Conservation (phyloP, 2,329 filamentous ascomycete species). For the Paecilomyces formosus region DNA sequence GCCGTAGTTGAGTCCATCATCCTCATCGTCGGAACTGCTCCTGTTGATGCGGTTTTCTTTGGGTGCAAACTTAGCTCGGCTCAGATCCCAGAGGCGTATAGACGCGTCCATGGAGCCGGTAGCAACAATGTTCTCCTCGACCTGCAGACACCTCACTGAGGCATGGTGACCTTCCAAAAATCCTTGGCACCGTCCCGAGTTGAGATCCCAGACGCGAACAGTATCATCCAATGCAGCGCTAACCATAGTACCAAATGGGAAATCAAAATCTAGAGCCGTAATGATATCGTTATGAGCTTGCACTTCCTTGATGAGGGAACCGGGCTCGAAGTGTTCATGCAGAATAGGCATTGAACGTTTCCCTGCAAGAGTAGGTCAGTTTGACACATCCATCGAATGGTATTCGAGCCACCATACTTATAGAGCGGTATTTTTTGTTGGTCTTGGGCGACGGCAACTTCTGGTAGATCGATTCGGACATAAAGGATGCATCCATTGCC, state of each 20-base stretch:
- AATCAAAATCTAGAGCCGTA: conserved; percentile 89
- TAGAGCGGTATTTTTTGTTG: conserved; percentile 40
- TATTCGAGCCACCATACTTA: conserved; percentile 21
- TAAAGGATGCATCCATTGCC: conserved; percentile 60
- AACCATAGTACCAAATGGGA: conserved; percentile 93
- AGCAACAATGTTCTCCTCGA: conserved; percentile 90
- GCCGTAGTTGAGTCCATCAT: conserved; percentile 64
- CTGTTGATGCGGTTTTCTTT: conserved; percentile 46
- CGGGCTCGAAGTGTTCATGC: conserved; percentile 90
- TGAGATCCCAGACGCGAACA: conserved; percentile 93
- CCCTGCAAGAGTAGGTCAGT: conserved; percentile 37
- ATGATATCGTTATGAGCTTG: conserved; percentile 82
- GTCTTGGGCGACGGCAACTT: conserved; percentile 66
- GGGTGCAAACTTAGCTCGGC: conserved; percentile 75
- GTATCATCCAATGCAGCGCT: conserved; percentile 89
- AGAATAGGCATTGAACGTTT: conserved; percentile 80
- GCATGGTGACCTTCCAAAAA: conserved; percentile 88
- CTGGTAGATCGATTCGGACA: conserved; percentile 97
- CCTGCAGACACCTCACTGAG: conserved; percentile 84
- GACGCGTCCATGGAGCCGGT: conserved; percentile 94
- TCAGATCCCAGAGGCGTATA: conserved; percentile 90
- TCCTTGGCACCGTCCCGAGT: conserved; percentile 85
- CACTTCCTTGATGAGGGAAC: conserved; percentile 79
- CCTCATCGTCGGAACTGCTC: conserved; percentile 40
- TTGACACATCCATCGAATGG: not conserved